Evolutionary conservation across 1,284 basidiomycete species (phyloP).

Genomic region (Vanrija sp.): DNA sequence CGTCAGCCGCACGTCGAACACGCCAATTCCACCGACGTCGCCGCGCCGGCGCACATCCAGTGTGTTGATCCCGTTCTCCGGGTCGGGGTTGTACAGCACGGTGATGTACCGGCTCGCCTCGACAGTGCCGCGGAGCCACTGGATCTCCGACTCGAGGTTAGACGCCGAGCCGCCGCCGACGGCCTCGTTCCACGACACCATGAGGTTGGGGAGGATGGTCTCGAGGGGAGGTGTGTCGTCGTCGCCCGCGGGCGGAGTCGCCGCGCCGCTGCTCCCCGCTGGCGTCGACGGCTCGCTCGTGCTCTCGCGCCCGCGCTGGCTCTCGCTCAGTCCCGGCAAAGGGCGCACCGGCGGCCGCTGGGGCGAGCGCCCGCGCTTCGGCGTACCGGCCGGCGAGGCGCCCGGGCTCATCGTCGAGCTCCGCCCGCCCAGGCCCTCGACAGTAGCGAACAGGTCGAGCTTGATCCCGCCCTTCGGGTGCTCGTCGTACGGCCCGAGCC

Average conservation of each 20-base stretch:
- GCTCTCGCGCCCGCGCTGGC: neutral
- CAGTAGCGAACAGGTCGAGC: slow-evolving; percentile 21
- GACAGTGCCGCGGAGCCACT: slow-evolving; percentile 25
- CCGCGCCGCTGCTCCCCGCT: neutral
- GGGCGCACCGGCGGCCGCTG: neutral
- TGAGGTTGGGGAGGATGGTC: slow-evolving; percentile 11
- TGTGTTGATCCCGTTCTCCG: slow-evolving; percentile 16
- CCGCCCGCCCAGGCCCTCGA: slow-evolving; percentile 18
- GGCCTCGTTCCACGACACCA: slow-evolving; percentile 7
- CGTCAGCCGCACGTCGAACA: slow-evolving; percentile 23
- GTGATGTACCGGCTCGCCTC: slow-evolving; percentile 16
- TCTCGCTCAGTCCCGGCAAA: neutral
- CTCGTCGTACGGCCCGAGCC: slow-evolving; percentile 23
- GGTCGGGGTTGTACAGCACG: slow-evolving; percentile 29
- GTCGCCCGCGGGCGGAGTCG: neutral
- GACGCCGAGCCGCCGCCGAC: neutral
- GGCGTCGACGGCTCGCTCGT: neutral
- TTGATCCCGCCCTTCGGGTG: slow-evolving; percentile 21
- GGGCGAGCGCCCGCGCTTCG: slow-evolving; percentile 1
- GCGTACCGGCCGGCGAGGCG: neutral
- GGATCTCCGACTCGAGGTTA: slow-evolving; percentile 4
- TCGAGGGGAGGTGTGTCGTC: neutral
- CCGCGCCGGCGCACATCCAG: slow-evolving; percentile 23
- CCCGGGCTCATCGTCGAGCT: neutral
- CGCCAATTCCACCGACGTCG: slow-evolving; percentile 22